phyloP scores from a whole-genome alignment of 257 asterid genomes.

The Hygrophila difformis region DNA sequence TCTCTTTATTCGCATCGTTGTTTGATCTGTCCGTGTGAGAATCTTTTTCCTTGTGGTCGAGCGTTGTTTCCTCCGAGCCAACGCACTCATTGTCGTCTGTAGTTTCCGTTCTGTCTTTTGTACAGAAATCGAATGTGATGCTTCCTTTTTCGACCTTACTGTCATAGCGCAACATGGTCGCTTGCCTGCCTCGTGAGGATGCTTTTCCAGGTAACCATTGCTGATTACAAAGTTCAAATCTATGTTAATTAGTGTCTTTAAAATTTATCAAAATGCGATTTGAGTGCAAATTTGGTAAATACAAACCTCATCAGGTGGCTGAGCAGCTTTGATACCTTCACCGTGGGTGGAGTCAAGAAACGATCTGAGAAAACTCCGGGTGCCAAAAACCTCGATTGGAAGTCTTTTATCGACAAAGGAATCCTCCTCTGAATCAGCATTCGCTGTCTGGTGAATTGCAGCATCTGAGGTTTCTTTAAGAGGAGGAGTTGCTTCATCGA shows the following conservation, averaged over 20 bases:
- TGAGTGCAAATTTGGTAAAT: no score
- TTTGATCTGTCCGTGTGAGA: no score
- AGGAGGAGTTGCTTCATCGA: no score
- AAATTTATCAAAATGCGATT: no score
- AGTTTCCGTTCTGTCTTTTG: conserved; percentile 11
- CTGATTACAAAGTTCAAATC: conserved; percentile 10
- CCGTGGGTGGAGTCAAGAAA: background rate
- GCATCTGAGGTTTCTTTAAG: no score
- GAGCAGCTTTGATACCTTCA: background rate
- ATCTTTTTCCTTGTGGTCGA: conserved; percentile 6
- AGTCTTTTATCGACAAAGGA: background rate
- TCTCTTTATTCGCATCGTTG: no score
- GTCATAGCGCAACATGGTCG: conserved; percentile 21
- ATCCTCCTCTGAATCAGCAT: background rate
- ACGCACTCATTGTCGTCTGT: conserved; percentile 2
- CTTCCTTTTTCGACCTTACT: conserved; percentile 20
- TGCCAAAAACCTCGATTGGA: background rate
- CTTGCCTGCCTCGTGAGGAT: conserved; percentile 23
- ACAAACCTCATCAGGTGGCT: background rate
- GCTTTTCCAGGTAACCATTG: conserved; percentile 30
- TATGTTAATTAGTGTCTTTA: no score
- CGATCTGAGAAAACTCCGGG: background rate
- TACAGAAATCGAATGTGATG: background rate
- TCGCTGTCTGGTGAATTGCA: no score
- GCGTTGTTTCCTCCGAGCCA: conserved; percentile 11